Evolutionary conservation across 306 rosid species (phyloP).

Genomic region (Begonia loranthoides): DNA sequence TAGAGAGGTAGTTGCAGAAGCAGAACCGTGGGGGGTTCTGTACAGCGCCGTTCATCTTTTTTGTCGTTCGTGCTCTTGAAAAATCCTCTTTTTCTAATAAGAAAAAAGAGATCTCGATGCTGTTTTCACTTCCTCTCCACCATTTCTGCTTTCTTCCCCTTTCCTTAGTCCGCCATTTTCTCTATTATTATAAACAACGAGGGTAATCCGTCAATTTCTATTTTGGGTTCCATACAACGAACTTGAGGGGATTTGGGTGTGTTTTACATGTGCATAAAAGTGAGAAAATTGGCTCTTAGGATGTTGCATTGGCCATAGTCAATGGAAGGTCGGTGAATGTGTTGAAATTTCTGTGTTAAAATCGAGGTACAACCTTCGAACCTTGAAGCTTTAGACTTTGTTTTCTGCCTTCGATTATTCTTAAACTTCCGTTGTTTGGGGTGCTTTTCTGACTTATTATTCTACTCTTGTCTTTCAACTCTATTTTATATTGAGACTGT

Average conservation of each 20-base stretch:
- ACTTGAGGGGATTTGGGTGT: slow-evolving; percentile 4
- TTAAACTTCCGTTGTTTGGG: too few relatives aligned
- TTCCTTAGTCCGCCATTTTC: slow-evolving; percentile 54
- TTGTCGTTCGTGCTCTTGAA: too few relatives aligned
- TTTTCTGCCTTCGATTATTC: too few relatives aligned
- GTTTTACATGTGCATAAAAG: slow-evolving; percentile 15
- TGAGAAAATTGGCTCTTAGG: slow-evolving; percentile 25
- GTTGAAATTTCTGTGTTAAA: slow-evolving; percentile 31
- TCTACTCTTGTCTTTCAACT: neutral
- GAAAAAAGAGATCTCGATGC: too few relatives aligned
- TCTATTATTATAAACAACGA: slow-evolving; percentile 11
- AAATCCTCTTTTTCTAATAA: too few relatives aligned
- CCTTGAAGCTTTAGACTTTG: slow-evolving; percentile 1
- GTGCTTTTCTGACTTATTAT: slow-evolving; percentile 5
- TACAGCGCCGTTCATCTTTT: too few relatives aligned
- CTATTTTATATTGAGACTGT: neutral
- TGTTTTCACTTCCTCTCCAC: too few relatives aligned
- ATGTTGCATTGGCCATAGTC: slow-evolving; percentile 24
- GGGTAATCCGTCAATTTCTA: slow-evolving; percentile 11
- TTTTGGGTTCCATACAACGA: neutral
- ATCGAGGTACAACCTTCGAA: slow-evolving; percentile 26
- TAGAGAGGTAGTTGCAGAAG: too few relatives aligned
- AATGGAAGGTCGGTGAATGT: slow-evolving; percentile 47
- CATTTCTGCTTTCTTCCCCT: too few relatives aligned
- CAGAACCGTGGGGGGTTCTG: too few relatives aligned